These are phyloP conservation scores for Ceratocystis albifundus DNA, from an alignment of 2,329 filamentous ascomycete genomes.

Conservation along the genomic window DNA sequence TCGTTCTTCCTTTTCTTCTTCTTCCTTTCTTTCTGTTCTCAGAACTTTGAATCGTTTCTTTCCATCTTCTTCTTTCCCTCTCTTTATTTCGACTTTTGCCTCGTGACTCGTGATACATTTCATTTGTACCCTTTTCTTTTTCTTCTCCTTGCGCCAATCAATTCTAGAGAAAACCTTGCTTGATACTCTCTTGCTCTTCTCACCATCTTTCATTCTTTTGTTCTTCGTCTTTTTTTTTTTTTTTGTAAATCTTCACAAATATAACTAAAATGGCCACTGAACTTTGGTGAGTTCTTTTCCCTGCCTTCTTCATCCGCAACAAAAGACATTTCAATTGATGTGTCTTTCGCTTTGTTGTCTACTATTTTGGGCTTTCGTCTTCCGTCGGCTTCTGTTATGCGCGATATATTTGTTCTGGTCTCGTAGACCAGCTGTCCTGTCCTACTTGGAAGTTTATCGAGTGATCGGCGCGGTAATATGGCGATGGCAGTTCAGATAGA, in stretches of 20 bases:
- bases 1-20: not conserved
- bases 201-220: slow-evolving; percentile 7
- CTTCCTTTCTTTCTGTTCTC: not conserved
- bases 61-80: slow-evolving; percentile 1
- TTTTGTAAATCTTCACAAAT: slow-evolving; percentile 26
- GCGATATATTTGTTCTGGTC: too few species aligned
- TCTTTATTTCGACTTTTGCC: slow-evolving; percentile 13
- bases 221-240: slow-evolving; percentile 22
- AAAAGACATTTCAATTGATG: slow-evolving; percentile 25
- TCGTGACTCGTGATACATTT: slow-evolving; percentile 10
- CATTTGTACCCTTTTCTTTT: slow-evolving; percentile 10
- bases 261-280: slow-evolving; percentile 60
- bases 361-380: not conserved
- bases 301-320: slow-evolving; percentile 23
- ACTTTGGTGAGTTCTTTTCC: slow-evolving; percentile 58
- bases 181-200: not conserved
- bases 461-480: too few species aligned
- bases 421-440: too few species aligned
- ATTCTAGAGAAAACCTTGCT: too few species aligned
- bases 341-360: not conserved
- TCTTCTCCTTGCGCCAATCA: not conserved
- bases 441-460: too few species aligned
- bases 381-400: too few species aligned
- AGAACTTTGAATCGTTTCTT: not conserved
- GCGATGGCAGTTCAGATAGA: not conserved